Evolutionary conservation across 495 filamentous ascomycete genomes (phyloP), one percentile per base, ranked within the genome.

Genomic region (Lichina pygmaea): DNA sequence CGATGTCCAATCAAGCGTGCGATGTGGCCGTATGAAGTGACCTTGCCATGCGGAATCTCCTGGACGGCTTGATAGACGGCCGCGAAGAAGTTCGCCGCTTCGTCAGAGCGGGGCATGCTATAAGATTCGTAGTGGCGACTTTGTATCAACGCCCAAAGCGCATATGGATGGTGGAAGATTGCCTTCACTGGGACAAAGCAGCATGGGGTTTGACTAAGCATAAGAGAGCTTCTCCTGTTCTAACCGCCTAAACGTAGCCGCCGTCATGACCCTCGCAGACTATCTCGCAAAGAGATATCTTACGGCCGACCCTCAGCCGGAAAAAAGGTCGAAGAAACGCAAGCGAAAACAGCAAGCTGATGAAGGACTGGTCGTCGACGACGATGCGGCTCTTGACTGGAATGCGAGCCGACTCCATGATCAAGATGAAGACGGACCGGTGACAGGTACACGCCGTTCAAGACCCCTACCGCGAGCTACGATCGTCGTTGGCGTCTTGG

Each of bases 251-350:
- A 6, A 11, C 36, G 36, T 6, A 11, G 36, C 2, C 36, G 36
- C 10, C 45, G 52, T 41, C 39, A 66, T 63, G 58, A 70, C 76
- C 46, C 71, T 93, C 51, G 77, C 85, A 31, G 72, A 74, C 59
- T 99, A 95, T 60, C 77, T 99, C 44, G 86, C 89, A 45, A 78
- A 85, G 51, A 92, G 85, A 60, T 99, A 99, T 62, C 76, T 99
- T 34, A 82, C 70, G 6, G 78, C 81, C 33, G 81, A 86, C 57
- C 62, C 73, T 39, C 73, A 76, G 42, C 65, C 77, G 10, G 69
- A 71, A 30, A 75, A 78, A 56, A 84, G 86, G 55, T 78, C 75
- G 55, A 85, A 82, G 62, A 93, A 92, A 65, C 75, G 79, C 51
- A 89, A 89, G 56, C 58, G 71, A 46, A 66, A 71, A 51, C 58